Evolutionary conservation across 805 yeast genomes (phyloP), one percentile per base, ranked within the genome.

Genomic region (Lachancea meyersii): DNA sequence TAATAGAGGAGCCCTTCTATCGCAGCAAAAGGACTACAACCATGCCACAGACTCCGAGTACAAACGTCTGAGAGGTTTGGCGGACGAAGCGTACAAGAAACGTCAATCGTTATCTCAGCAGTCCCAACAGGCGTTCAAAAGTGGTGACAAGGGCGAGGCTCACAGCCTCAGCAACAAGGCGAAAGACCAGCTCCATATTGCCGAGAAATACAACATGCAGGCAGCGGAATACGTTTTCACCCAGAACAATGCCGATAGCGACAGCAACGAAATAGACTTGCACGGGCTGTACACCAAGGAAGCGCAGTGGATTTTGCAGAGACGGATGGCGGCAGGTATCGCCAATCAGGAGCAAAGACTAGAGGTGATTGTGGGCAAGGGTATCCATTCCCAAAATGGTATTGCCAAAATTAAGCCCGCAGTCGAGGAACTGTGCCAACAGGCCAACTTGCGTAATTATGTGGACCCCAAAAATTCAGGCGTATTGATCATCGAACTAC

Each of bases 271-370:
- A 63, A 87, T 91, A 48, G 97, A 91, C 65, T 70, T 91, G 41
- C 98, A 91, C 62, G 98, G 98, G 0, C 68, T 91, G 23, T 89
- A 72, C 53, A 94, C 91, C 16, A 82, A 80, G 59, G 98, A 91
- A 65, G 96, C 97, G 6, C 77, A 77, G 47, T 82, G 77, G 58
- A 77, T 83, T 39, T 69, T 91, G 50, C 85, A 82, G 52, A 77
- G 75, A 47, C 72, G 97, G 45, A 74, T 91, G 38, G 71, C 73
- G n/a, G 79, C 78, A 21, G 86, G 80, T 41, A 71, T 77, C 13
- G 57, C 57, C 30, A 67, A 77, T 19, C 68, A 75, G 42, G 93
- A 86, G 56, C 62, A 73, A 2, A 76, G 74, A 38, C 66, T 91
- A 34, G 76, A 79, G 49, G 93, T 87, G 17, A 89, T 91, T 60